Evolutionary conservation across 202 grass and related monocot genomes (phyloP), one percentile per base, ranked within the genome.

Genomic region (Eragrostis tef): DNA sequence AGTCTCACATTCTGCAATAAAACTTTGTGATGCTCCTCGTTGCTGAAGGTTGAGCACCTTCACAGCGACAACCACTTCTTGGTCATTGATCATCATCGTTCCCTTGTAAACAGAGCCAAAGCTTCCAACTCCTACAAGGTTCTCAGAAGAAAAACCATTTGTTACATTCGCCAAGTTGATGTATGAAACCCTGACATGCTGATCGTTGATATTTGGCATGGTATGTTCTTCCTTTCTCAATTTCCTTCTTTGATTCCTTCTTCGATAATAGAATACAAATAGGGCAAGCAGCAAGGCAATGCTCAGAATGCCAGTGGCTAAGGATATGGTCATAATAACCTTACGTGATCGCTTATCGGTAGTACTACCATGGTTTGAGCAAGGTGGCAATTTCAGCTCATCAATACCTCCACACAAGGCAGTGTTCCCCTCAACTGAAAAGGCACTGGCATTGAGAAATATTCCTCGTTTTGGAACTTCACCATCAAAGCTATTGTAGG

Each of bases 401-500:
- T 74, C 47, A 79, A 86, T 50, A 19, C 86, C 83, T n/a, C 83
- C 75, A 67, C 79, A 92, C 25, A 92, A 54, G 39, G 19, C 52
- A 17, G 8, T 20, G 52, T 54, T 20, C 52, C 52, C 52, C 52
- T 54, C 17, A 54, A 54, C 67, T 20, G 56, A 59, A 4, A 34
- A 70, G 17, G 22, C n/a, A 86, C 88, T 88, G 9, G 58, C 34
- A 62, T 54, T 54, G n/a, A 54, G 52, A 54, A 91, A 91, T 57
- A 83, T 57, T 39, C 86, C 86, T 59, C 48, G 11, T 16, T 70
- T 11, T 45, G 89, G 86, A 24, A 88, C 46, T 80, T 83, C n/a
- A 53, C 86, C 86, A 25, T 83, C 48, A 61, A 91, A 83, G 64
- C 76, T 49, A 42, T 88, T 91, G 64, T 79, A 86, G 47, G 83